Percentiles rank a stretch among this genome's conserved stretches.
phyloP scores from a whole-genome alignment of 2,329 filamentous ascomycete species.

The Aspergillus candidus region DNA sequence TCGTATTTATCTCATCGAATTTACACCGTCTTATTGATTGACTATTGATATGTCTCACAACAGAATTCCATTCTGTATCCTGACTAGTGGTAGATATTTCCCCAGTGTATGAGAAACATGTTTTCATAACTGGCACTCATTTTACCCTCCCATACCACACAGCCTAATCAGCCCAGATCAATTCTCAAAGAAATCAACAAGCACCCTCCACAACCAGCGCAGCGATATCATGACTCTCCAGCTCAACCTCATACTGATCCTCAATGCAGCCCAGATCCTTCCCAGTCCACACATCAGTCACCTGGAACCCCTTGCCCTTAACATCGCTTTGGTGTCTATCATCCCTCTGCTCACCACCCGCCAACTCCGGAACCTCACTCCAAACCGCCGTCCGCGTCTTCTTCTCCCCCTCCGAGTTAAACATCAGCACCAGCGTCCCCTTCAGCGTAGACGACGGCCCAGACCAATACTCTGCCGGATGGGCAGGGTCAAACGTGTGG shows the following conservation, averaged over 20 bases:
- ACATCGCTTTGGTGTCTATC: slow-evolving; percentile 8
- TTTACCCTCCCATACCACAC: no score
- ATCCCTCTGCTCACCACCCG: slow-evolving; percentile 12
- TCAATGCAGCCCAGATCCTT: slow-evolving; percentile 26
- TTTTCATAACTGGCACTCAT: no score
- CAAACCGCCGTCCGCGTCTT: slow-evolving; percentile 22
- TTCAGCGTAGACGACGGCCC: slow-evolving; percentile 23
- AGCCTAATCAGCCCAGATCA: not conserved
- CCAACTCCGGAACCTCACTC: slow-evolving; percentile 27
- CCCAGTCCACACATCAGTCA: slow-evolving; percentile 26
- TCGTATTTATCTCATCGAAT: no score
- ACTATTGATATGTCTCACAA: no score
- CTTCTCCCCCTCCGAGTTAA: slow-evolving; percentile 23
- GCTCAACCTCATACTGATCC: slow-evolving; percentile 15
- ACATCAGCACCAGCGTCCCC: slow-evolving; percentile 28
- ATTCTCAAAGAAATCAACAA: slow-evolving; percentile 2
- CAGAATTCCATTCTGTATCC: no score
- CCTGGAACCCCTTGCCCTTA: slow-evolving; percentile 12
- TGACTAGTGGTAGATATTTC: no score
- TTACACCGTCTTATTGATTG: no score
- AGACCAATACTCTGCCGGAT: slow-evolving; percentile 34
- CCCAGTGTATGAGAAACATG: no score
- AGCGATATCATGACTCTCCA: slow-evolving; percentile 27
- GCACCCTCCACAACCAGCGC: slow-evolving; percentile 22
- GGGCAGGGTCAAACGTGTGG: slow-evolving; percentile 28